phyloP scores from a whole-genome alignment of 768 basidiomycete genomes.

The Neoboletus subvelutipes region DNA sequence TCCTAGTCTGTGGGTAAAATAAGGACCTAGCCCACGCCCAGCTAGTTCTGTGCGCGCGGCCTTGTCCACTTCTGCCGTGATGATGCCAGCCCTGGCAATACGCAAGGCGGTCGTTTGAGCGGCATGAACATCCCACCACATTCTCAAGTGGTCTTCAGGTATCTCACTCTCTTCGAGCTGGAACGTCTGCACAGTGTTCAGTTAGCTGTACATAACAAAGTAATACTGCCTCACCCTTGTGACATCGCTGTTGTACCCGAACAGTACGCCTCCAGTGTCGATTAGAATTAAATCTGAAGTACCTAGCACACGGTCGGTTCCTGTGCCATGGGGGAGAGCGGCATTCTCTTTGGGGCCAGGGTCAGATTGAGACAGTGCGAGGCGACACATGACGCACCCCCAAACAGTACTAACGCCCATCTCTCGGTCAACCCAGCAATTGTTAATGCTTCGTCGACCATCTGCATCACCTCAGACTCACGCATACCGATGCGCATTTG shows the following conservation, averaged over 20 bases:
- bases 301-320: constrained; percentile 61
- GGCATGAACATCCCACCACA: constrained; percentile 65
- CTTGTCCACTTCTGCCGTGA: constrained; percentile 57
- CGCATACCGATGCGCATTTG: constrained; percentile 68
- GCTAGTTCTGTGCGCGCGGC: constrained; percentile 56
- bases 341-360: constrained; percentile 61
- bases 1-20: constrained; percentile 82
- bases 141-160: constrained; percentile 45
- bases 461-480: constrained; percentile 64
- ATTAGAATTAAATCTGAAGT: constrained; percentile 68
- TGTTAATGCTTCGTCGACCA: constrained; percentile 56
- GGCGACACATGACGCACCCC: constrained; percentile 47
- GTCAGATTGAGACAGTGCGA: neutral
- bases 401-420: constrained; percentile 72
- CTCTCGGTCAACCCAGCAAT: constrained; percentile 58
- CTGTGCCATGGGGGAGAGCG: constrained; percentile 80
- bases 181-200: constrained; percentile 49
- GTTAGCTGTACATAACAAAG: neutral
- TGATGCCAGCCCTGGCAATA: constrained; percentile 45
- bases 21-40: constrained; percentile 43
- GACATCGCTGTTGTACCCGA: constrained; percentile 77
- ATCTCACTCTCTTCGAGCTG: constrained; percentile 59
- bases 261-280: constrained; percentile 68
- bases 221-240: constrained; percentile 54
- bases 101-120: constrained; percentile 61